phyloP scores from a whole-genome alignment of 2,329 filamentous ascomycete genomes.

The Tolypocladium endophyticum region DNA sequence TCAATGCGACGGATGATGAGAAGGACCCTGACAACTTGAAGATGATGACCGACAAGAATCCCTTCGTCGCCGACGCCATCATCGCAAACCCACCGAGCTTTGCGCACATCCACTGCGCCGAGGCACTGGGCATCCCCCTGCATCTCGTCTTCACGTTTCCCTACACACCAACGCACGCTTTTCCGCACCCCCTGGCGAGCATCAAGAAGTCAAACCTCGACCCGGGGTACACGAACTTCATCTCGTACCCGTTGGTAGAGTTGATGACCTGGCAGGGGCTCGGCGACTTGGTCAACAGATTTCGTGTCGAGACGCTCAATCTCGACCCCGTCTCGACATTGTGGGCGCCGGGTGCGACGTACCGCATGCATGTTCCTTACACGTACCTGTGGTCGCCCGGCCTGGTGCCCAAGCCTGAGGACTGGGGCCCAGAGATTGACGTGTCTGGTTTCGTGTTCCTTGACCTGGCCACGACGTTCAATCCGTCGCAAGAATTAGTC shows the following conservation, averaged over 20 bases:
- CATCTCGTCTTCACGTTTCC: constrained; percentile 88
- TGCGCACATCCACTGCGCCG: constrained; percentile 69
- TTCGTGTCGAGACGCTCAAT: constrained; percentile 56
- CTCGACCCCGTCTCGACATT: constrained; percentile 66
- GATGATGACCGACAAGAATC: constrained; percentile 51
- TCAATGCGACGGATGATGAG: constrained; percentile 58
- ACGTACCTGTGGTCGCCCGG: constrained; percentile 64
- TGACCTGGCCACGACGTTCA: constrained; percentile 52
- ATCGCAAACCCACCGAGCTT: constrained; percentile 77
- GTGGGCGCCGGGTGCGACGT: constrained; percentile 66
- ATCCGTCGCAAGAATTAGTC: constrained; percentile 43
- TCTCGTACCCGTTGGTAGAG: constrained; percentile 70
- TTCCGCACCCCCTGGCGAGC: constrained; percentile 68
- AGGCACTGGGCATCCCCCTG: constrained; percentile 65
- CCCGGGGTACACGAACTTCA: constrained; percentile 65
- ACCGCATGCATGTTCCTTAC: constrained; percentile 63
- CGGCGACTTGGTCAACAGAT: constrained; percentile 67
- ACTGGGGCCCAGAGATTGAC: constrained; percentile 61
- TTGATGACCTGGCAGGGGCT: constrained; percentile 89
- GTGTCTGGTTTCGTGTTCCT: constrained; percentile 73
- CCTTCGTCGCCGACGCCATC: constrained; percentile 67
- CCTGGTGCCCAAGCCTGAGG: constrained; percentile 54
- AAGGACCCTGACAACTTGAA: constrained; percentile 48
- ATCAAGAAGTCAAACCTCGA: constrained; percentile 66
- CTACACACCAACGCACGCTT: constrained; percentile 63